These are phyloP conservation scores for Nemania sp. DNA, from an alignment of 2,329 filamentous ascomycete species.

Conservation along the genomic window DNA sequence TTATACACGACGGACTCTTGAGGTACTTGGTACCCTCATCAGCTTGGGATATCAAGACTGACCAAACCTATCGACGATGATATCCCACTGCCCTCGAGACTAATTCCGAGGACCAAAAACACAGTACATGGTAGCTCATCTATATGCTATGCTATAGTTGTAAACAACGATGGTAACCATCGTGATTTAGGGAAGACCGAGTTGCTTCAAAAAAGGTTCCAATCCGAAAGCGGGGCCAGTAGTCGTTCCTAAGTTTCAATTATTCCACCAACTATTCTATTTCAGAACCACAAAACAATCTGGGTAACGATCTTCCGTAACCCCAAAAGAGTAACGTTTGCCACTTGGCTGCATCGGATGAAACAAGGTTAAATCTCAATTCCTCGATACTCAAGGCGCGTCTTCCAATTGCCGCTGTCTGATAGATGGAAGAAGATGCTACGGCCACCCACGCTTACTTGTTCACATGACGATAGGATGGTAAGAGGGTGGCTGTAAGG, in stretches of 20 bases:
- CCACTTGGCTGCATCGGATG: background rate
- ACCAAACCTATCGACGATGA: background rate
- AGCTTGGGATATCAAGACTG: background rate
- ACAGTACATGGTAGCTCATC: background rate
- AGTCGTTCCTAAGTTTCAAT: constrained; percentile 1
- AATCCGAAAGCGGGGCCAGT: background rate
- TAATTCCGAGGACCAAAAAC: background rate
- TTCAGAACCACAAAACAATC: constrained; percentile 20
- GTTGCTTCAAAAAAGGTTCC: background rate
- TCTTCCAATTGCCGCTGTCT: constrained; percentile 5
- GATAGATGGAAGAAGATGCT: constrained; percentile 31
- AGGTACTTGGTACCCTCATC: too few species aligned
- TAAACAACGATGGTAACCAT: background rate
- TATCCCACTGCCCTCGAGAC: background rate
- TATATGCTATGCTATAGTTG: background rate
- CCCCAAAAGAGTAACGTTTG: constrained; percentile 32
- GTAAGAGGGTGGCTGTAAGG: background rate
- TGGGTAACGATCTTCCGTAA: constrained; percentile 28
- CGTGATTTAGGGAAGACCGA: background rate
- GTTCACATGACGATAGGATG: constrained; percentile 13
- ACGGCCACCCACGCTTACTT: background rate
- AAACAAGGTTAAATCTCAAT: constrained; percentile 1
- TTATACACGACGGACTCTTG: too few species aligned
- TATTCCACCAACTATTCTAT: constrained; percentile 40
- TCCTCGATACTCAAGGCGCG: background rate